Evolutionary conservation across 139 green algal species (phyloP).

Genomic region (Tetradesmus obliquus): DNA sequence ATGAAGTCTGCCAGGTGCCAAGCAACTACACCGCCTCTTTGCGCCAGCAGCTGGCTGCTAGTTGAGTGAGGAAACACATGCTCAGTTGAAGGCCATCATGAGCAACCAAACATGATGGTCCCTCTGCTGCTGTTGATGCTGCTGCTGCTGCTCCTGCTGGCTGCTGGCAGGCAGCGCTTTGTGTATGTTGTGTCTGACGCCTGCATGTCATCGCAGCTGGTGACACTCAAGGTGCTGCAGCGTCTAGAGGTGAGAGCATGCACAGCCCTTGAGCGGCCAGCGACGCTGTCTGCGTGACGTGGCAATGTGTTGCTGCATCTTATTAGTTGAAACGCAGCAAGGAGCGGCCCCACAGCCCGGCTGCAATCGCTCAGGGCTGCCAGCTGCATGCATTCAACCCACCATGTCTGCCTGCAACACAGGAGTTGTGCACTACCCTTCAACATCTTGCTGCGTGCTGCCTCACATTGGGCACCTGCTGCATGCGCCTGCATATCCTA

Average conservation of each 20-base stretch:
- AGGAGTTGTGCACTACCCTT: not conserved
- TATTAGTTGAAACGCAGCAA: not conserved
- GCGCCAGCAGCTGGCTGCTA: no score
- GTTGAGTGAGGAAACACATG: not conserved
- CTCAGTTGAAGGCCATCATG: not conserved
- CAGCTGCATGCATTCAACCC: not conserved
- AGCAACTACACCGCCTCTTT: no score
- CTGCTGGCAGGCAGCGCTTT: slow-evolving; percentile 64
- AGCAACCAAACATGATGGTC: not conserved
- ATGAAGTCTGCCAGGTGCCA: no score
- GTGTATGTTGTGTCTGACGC: slow-evolving; percentile 89
- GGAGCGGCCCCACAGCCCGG: not conserved
- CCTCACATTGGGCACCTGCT: not conserved
- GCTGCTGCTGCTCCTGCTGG: not conserved
- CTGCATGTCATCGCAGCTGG: slow-evolving; percentile 89
- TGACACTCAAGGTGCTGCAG: slow-evolving; percentile 78
- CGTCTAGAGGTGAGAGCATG: slow-evolving; percentile 62
- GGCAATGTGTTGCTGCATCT: no score
- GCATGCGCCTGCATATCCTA: not conserved
- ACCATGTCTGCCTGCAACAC: not conserved
- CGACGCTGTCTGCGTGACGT: no score
- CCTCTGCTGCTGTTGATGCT: not conserved
- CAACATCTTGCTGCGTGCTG: not conserved
- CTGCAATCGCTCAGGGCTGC: not conserved
- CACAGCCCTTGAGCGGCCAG: not conserved